These are phyloP conservation scores for Pythium insidiosum DNA, from an alignment of 352 stramenopile genomes.

Conservation along the genomic window DNA sequence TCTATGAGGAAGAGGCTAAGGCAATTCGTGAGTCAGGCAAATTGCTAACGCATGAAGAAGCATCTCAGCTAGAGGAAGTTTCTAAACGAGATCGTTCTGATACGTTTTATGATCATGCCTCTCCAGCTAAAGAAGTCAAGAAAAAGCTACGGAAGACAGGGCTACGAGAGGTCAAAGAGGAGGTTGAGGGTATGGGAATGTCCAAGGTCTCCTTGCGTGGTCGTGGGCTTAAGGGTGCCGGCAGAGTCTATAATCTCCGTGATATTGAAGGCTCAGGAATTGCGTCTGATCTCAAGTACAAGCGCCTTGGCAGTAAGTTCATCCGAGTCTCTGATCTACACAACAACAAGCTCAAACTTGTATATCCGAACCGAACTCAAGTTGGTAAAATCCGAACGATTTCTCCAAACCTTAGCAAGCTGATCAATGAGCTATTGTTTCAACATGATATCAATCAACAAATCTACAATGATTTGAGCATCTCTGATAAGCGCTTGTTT, in stretches of 20 bases:
- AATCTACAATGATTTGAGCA: constrained; percentile 2
- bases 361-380: constrained; percentile 2
- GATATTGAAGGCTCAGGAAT: constrained; percentile 3
- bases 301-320: constrained; percentile 7
- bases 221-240: neutral
- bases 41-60: neutral
- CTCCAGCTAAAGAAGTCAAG: neutral
- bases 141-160: neutral
- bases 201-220: neutral
- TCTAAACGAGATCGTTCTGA: too few relatives aligned
- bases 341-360: constrained; percentile 1
- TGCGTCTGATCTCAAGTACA: constrained; percentile 7
- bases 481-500: constrained; percentile 3
- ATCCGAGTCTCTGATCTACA: constrained; percentile 2
- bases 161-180: too few relatives aligned
- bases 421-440: constrained; percentile 8
- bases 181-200: too few relatives aligned
- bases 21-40: neutral
- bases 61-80: neutral
- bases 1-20: neutral
- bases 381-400: neutral
- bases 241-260: neutral
- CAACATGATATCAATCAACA: constrained; percentile 5
- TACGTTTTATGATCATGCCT: neutral
- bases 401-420: neutral